phyloP scores from a whole-genome alignment of 257 asterid species.

The Voacanga thouarsii region DNA sequence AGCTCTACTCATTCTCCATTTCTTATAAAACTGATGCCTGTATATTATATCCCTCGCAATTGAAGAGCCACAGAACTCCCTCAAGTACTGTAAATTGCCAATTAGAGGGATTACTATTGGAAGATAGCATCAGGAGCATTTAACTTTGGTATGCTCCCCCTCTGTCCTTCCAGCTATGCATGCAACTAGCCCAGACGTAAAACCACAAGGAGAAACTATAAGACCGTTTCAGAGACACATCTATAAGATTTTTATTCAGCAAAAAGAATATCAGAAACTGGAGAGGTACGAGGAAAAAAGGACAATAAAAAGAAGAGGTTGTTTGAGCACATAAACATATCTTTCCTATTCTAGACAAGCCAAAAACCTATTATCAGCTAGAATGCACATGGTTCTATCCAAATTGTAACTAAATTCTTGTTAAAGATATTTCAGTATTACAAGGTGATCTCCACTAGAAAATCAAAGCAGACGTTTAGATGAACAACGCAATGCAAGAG shows the following conservation, averaged over 20 bases:
- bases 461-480: background rate
- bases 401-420: background rate
- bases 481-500: background rate
- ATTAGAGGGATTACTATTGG: conserved; percentile 50
- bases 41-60: conserved; percentile 10
- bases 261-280: background rate
- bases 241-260: background rate
- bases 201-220: background rate
- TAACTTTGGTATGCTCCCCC: conserved; percentile 64
- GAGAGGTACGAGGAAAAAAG: background rate
- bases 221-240: background rate
- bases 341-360: background rate
- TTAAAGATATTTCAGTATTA: background rate
- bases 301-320: background rate
- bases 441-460: background rate
- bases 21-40: background rate
- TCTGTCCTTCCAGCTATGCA: conserved; percentile 58
- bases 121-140: conserved; percentile 76
- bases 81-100: conserved; percentile 35
- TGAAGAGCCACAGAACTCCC: conserved; percentile 43
- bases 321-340: background rate
- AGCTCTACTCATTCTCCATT: background rate
- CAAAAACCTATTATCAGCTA: background rate
- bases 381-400: background rate
- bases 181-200: background rate